phyloP scores from a whole-genome alignment of 1,139 yeast species.

The Diutina neorugosa region DNA sequence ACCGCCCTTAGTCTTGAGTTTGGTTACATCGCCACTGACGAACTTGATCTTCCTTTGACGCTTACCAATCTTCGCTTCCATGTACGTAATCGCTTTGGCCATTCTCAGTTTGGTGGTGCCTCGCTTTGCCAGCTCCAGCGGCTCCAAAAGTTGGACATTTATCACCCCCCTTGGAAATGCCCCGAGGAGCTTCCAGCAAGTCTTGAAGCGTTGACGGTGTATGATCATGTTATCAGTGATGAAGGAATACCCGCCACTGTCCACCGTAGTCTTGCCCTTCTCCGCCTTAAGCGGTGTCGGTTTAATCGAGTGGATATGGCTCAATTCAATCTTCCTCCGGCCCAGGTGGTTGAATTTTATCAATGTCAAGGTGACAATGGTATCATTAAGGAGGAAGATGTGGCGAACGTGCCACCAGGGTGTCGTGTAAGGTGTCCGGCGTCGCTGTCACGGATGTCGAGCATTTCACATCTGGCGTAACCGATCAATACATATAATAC shows the following conservation, averaged over 20 bases:
- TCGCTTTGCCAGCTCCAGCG: neutral
- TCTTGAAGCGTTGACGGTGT: neutral
- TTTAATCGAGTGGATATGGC: neutral
- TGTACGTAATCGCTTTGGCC: neutral
- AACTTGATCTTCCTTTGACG: neutral
- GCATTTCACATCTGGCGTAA: neutral
- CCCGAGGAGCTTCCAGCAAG: neutral
- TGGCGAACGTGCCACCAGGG: neutral
- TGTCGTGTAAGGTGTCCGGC: neutral
- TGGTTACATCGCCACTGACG: neutral
- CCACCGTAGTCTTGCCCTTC: neutral
- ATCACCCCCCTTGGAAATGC: neutral
- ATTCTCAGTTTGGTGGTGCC: neutral
- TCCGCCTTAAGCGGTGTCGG: neutral
- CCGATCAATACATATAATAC: neutral
- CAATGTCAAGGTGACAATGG: neutral
- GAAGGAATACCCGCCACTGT: neutral
- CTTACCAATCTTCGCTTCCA: neutral
- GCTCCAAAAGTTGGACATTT: neutral
- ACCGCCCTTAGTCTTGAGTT: neutral
- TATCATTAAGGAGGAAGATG: neutral
- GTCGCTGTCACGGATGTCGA: neutral
- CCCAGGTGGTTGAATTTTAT: neutral
- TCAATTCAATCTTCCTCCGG: neutral
- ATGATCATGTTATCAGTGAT: neutral